Conservation (phyloP, 331 rosid species). For the Cydonia oblonga region DNA sequence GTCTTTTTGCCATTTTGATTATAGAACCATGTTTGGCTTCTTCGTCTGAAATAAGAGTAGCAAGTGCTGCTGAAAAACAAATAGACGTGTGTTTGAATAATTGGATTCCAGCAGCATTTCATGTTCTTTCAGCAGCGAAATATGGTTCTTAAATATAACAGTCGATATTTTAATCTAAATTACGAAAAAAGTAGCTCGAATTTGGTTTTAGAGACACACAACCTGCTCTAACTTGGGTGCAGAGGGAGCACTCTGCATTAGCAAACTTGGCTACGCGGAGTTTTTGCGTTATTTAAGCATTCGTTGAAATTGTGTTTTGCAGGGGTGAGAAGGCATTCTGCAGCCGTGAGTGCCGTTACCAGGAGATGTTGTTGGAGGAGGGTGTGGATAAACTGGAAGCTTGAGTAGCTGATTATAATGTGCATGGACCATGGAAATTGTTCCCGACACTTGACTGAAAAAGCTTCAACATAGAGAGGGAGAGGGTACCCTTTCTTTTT, state of each 20-base stretch:
- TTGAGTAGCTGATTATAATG: neutral
- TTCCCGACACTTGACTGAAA: neutral
- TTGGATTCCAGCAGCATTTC: too few relatives aligned
- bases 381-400: conserved; percentile 28
- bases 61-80: too few relatives aligned
- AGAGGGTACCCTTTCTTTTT: neutral
- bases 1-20: too few relatives aligned
- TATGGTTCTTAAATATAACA: too few relatives aligned
- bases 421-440: neutral
- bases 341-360: conserved; percentile 72
- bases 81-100: too few relatives aligned
- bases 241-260: neutral
- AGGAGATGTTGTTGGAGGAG: conserved; percentile 65
- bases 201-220: neutral
- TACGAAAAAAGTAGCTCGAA: neutral
- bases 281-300: neutral
- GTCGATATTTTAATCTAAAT: too few relatives aligned
- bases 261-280: neutral
- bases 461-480: neutral
- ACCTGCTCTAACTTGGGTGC: neutral
- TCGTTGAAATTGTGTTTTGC: neutral
- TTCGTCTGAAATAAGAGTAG: too few relatives aligned
- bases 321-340: conserved; percentile 96
- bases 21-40: too few relatives aligned
- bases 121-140: too few relatives aligned